Base-by-base conservation (phyloP, 2,329 filamentous ascomycete species). In the Coleophoma cylindrospora region DNA sequence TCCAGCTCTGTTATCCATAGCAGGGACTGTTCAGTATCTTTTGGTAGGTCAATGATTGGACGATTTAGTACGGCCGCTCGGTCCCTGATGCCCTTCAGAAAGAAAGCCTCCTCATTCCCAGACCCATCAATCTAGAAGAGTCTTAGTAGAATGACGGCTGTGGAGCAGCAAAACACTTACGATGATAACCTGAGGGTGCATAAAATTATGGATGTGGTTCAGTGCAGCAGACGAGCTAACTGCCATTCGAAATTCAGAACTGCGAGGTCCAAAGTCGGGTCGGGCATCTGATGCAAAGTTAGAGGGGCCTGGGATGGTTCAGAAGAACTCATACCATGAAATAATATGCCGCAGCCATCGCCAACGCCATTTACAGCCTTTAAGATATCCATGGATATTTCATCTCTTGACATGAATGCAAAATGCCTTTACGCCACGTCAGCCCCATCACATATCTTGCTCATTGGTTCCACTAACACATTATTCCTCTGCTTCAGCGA, bases 1-100 rank as follows among this genome's bases (percentile, higher is more conserved):
- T 95, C 89, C 12, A 97, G 74, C 54, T 84, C 82, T 1, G 87
- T 81, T 38, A 96, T 74, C 90, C 91, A 97, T 55, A 80, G 72
- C 34, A 91, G 77, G 36, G 81, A 77, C 48, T 85, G 80, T 22
- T 76, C 75, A 2, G 79, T 74, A 48, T 79, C 74, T 36, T 74
- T 71, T 0, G 91, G 89, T 19, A 97, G 73, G 63, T 89, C 84
- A 48, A 97, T 87, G 14, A 95, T 67, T 1, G 89, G 72, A n/a
- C 79, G 74, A 1, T 70, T 69, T 10, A 80, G 69, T 7, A 68
- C 68, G 2, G 69, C 68, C 0, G 81, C 70, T 59, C 83, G 81
- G 13, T 73, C 68, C 40, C 77, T 75, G 33, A 89, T 69, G 0
- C 77, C 84, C 12, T 73, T 72, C 21, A 79, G 69, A 56, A 96